Conservation (phyloP, 2,329 filamentous ascomycete genomes). For the Raffaelea albimanens region DNA sequence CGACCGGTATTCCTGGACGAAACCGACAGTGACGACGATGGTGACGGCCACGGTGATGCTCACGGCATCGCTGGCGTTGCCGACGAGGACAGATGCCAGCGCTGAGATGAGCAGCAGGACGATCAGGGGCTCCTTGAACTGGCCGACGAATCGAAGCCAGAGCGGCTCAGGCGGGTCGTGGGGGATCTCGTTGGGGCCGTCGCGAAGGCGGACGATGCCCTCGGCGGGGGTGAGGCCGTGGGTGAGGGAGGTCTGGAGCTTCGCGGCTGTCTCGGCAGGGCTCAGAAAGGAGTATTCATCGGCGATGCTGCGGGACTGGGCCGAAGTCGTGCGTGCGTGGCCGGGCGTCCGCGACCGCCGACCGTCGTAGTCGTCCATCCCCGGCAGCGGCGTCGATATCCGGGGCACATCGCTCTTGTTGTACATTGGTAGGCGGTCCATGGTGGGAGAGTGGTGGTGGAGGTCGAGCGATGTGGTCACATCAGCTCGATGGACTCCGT, state of each 20-base stretch:
- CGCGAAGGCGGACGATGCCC: constrained; percentile 67
- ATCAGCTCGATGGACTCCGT: too few species aligned
- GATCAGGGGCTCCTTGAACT: constrained; percentile 94
- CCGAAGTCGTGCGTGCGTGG: constrained; percentile 15
- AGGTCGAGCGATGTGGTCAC: not conserved
- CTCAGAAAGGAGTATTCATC: constrained; percentile 59
- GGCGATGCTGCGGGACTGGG: constrained; percentile 36
- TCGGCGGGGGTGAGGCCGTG: constrained; percentile 74
- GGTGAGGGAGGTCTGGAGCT: constrained; percentile 71
- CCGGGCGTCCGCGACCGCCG: constrained; percentile 10
- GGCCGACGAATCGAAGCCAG: constrained; percentile 90
- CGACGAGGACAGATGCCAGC: constrained; percentile 77
- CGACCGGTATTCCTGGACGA: constrained; percentile 93
- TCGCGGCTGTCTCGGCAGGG: constrained; percentile 67
- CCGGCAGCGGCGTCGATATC: constrained; percentile 6
- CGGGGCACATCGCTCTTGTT: constrained; percentile 3
- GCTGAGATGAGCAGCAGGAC: constrained; percentile 85
- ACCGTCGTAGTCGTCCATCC: constrained; percentile 9
- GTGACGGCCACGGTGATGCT: constrained; percentile 95
- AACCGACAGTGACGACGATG: constrained; percentile 92
- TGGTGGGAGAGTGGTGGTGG: constrained; percentile 1
- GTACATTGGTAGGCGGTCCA: constrained; percentile 10
- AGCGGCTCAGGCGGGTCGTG: constrained; percentile 89
- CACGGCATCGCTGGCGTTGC: constrained; percentile 88
- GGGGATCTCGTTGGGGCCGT: constrained; percentile 88